phyloP scores from a whole-genome alignment of 192 early-diverging fungal genomes.

The Backusella australiensis region DNA sequence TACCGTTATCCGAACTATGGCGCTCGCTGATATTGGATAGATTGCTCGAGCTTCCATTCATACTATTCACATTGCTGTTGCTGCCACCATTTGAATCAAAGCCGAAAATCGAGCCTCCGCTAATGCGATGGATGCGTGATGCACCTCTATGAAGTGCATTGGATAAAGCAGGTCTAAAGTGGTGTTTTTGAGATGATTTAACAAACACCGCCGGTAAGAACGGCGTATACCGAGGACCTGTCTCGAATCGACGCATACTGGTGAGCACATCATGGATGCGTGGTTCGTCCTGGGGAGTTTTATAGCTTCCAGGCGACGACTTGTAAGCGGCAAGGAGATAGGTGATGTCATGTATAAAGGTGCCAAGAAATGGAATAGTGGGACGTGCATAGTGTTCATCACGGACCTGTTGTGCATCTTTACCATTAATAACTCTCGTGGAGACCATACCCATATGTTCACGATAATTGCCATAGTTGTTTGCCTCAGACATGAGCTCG shows the following conservation, averaged over 20 bases:
- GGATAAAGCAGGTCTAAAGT: constrained; percentile 55
- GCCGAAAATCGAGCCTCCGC: constrained; percentile 26
- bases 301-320: constrained; percentile 16
- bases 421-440: constrained; percentile 22
- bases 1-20: not conserved
- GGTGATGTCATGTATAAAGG: constrained; percentile 76
- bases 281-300: constrained; percentile 41
- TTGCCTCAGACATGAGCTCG: constrained; percentile 62
- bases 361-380: constrained; percentile 72
- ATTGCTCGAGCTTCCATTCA: not conserved
- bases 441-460: constrained; percentile 53
- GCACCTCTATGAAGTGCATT: constrained; percentile 53
- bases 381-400: constrained; percentile 47
- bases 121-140: constrained; percentile 36
- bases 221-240: constrained; percentile 56
- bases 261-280: constrained; percentile 64
- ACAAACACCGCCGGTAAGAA: constrained; percentile 44
- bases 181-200: constrained; percentile 49
- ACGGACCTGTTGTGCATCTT: constrained; percentile 18
- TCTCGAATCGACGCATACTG: constrained; percentile 54
- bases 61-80: not conserved
- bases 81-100: constrained; percentile 25
- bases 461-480: constrained; percentile 72
- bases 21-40: not conserved
- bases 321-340: constrained; percentile 70